Percentiles rank a stretch among this genome's conserved stretches.
These are phyloP conservation scores for Hypoxylon lienhwacheense DNA, from an alignment of 495 filamentous ascomycete species.

Conservation along the genomic window DNA sequence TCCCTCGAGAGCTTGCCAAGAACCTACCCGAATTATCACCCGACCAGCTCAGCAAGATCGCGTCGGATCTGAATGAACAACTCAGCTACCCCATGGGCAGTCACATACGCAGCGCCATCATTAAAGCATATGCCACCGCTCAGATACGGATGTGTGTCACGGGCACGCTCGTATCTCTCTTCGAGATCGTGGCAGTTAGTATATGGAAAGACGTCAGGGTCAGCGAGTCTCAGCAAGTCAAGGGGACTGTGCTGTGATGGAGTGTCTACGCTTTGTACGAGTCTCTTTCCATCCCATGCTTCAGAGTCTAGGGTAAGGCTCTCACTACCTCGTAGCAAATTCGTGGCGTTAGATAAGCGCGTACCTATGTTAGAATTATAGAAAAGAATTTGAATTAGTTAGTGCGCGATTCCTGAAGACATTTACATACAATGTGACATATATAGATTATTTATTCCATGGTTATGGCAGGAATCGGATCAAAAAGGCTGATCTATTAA, in stretches of 20 bases:
- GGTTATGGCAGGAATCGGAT: no score
- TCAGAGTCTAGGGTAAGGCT: no score
- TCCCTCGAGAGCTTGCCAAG: slow-evolving; percentile 45
- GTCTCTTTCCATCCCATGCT: background rate
- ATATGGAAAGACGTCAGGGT: slow-evolving; percentile 55
- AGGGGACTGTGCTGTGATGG: slow-evolving; percentile 49
- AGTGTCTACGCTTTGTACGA: background rate
- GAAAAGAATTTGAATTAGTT: no score
- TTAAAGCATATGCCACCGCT: slow-evolving; percentile 58
- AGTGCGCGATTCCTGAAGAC: no score
- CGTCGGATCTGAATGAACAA: slow-evolving; percentile 63
- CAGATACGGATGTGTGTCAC: slow-evolving; percentile 55
- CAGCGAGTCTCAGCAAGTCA: slow-evolving; percentile 57
- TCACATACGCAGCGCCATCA: slow-evolving; percentile 60
- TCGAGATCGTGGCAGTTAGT: slow-evolving; percentile 49
- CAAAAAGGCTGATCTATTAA: no score
- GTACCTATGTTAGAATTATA: no score
- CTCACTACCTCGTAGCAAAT: no score
- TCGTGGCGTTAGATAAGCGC: no score
- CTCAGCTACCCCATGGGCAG: slow-evolving; percentile 61
- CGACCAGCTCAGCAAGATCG: slow-evolving; percentile 55
- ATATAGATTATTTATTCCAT: no score
- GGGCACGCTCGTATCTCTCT: slow-evolving; percentile 35
- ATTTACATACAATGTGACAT: no score
- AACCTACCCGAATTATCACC: slow-evolving; percentile 48